These are phyloP conservation scores for Dendrobium nobile DNA, from an alignment of 106 monocot genomes.

Conservation along the genomic window DNA sequence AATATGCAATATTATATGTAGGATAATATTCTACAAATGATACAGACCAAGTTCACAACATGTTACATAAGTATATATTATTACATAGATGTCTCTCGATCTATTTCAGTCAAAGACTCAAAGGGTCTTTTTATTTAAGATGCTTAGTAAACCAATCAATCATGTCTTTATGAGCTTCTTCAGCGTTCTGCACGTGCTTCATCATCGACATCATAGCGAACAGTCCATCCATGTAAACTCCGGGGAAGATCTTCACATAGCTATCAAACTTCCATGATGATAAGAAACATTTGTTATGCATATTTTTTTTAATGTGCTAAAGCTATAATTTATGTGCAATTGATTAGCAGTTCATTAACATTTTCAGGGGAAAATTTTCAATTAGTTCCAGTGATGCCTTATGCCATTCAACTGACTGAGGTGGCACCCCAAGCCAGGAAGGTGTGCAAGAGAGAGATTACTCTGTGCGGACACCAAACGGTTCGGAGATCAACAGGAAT, in stretches of 20 bases:
- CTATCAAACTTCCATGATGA: conserved; percentile 22
- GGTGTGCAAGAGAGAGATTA: no score
- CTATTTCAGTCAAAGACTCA: background rate
- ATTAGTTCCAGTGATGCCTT: no score
- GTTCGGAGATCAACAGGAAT: no score
- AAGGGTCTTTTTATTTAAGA: conserved; percentile 13
- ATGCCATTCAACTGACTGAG: no score
- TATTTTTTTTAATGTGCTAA: background rate
- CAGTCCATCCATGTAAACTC: conserved; percentile 49
- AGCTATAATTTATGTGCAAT: background rate
- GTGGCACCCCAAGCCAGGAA: no score
- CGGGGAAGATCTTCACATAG: conserved; percentile 58
- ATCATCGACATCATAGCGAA: conserved; percentile 41
- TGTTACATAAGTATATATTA: background rate
- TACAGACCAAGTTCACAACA: background rate
- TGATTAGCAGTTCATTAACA: background rate
- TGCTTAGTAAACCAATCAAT: conserved; percentile 45
- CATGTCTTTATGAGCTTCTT: conserved; percentile 47
- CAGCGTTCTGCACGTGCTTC: conserved; percentile 38
- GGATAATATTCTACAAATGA: no score
- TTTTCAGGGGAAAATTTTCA: no score
- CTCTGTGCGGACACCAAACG: no score
- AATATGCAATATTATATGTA: no score
- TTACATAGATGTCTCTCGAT: no score
- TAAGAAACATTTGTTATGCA: background rate